These are phyloP conservation scores for Trichoderma afroharzianum DNA, from an alignment of 2,329 filamentous ascomycete genomes.

Conservation along the genomic window DNA sequence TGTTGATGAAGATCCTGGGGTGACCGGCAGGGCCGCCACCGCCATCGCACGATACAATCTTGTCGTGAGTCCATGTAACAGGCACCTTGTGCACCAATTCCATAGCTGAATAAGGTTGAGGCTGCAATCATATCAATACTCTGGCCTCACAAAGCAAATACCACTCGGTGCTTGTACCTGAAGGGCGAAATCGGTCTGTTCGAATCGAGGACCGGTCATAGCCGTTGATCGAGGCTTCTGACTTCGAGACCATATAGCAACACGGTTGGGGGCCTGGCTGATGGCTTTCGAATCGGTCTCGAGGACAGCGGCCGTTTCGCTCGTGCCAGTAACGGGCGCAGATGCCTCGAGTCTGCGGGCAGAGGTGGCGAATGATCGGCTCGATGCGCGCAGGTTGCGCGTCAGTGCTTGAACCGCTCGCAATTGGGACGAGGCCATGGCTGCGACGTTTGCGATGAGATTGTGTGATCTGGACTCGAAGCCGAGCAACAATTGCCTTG, in stretches of 20 bases:
- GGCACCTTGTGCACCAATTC: slow-evolving; percentile 95
- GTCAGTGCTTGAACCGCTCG: slow-evolving; percentile 43
- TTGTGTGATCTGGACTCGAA: slow-evolving; percentile 10
- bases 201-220: slow-evolving; percentile 92
- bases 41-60: slow-evolving; percentile 82
- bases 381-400: slow-evolving; percentile 42
- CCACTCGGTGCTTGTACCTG: slow-evolving; percentile 62
- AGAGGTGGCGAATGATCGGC: slow-evolving; percentile 48
- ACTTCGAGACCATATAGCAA: slow-evolving; percentile 76
- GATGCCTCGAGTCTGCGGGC: slow-evolving; percentile 45
- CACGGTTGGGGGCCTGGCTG: slow-evolving; percentile 83
- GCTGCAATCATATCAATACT: slow-evolving; percentile 49
- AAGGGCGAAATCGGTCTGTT: slow-evolving; percentile 89
- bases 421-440: slow-evolving; percentile 45
- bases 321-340: slow-evolving; percentile 36
- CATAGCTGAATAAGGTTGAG: slow-evolving; percentile 84
- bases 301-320: slow-evolving; percentile 41
- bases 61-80: slow-evolving; percentile 83
- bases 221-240: slow-evolving; percentile 77
- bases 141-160: neutral
- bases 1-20: slow-evolving; percentile 94
- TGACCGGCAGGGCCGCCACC: slow-evolving; percentile 88
- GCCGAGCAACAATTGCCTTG: neutral
- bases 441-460: slow-evolving; percentile 20
- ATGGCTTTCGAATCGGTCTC: slow-evolving; percentile 45